Evolutionary conservation across 1,284 basidiomycete genomes (phyloP), one percentile per base, ranked within the genome.

Genomic region (Amylostereum chailletii): DNA sequence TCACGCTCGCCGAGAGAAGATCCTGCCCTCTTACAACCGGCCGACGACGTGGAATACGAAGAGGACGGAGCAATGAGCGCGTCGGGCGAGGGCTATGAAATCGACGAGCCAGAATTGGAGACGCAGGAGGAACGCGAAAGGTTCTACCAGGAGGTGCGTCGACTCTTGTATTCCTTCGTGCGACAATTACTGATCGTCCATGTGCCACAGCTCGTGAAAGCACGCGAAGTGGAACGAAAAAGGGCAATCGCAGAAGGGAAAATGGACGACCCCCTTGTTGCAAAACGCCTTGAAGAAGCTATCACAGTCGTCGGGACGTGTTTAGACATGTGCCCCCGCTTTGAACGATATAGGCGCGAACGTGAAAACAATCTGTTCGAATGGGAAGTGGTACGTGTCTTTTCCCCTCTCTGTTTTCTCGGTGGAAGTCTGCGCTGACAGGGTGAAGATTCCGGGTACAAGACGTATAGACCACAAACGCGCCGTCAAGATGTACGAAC

Each of bases 401-500:
- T 34, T 2, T 40, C 44, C 8, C 43, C 34, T 45, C 42, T 38
- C 30, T 47, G 19, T 42, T 8, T 39, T 46, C 42, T 41, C 34
- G 5, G 38, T 43, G 54, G 56, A 66, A 66, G 64, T 65, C 60
- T 69, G 60, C 60, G 57, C 69, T 76, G 60, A 75, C 65, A 43
- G 53, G 53, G 53, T 59, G 42, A 66, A 87, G 84, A 77, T 86
- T 51, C 77, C 82, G 31, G 82, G 82, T 8, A 85, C 83, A 43
- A 84, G 83, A 60, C 76, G 85, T 26, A 86, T 97, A 10, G 86
- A 96, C 60, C 92, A 93, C 54, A 72, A 73, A 36, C 82, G 86
- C 46, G 93, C 94, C 0, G 95, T 98, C 49, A 96, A 96, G 63
- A 90, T 89, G 59, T 99, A 95, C 64, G 91, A 95, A 60, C 85